These are phyloP conservation scores for Fonsecaea pedrosoi DNA, from an alignment of 2,329 filamentous ascomycete species.

Conservation along the genomic window DNA sequence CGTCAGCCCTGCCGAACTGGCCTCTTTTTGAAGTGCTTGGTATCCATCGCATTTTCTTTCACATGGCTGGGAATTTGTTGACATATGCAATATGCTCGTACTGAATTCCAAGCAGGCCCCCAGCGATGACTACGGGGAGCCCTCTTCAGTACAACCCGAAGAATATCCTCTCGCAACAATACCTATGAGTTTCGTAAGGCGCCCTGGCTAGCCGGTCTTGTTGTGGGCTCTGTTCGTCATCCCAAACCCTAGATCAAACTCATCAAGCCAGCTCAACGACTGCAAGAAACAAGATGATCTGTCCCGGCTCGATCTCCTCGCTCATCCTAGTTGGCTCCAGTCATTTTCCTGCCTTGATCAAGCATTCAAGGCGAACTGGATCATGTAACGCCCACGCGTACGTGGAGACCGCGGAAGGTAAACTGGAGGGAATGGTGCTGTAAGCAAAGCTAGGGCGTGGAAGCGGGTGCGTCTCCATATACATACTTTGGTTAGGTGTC, in stretches of 20 bases:
- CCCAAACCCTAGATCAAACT: slow-evolving; percentile 14
- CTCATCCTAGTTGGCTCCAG: slow-evolving; percentile 72
- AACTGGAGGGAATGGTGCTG: neutral
- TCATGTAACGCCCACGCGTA: neutral
- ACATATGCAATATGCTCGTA: no score
- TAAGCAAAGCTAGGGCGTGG: neutral
- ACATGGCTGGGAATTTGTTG: no score
- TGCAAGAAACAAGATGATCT: slow-evolving; percentile 47
- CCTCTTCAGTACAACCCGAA: neutral
- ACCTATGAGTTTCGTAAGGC: neutral
- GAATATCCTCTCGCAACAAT: neutral
- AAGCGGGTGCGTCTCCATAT: neutral
- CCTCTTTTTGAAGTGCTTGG: no score
- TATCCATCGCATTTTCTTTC: no score
- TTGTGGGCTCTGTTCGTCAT: neutral
- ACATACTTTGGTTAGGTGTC: neutral
- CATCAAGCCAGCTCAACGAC: slow-evolving; percentile 15
- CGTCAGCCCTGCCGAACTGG: no score
- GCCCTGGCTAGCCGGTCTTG: neutral
- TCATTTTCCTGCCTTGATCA: slow-evolving; percentile 64
- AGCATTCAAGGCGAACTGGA: slow-evolving; percentile 29
- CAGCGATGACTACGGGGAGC: no score
- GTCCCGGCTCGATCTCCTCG: slow-evolving; percentile 69
- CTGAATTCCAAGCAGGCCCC: no score
- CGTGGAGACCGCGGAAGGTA: neutral